phyloP scores from a whole-genome alignment of 768 basidiomycete species.

The Stropharia rugosoannulata region DNA sequence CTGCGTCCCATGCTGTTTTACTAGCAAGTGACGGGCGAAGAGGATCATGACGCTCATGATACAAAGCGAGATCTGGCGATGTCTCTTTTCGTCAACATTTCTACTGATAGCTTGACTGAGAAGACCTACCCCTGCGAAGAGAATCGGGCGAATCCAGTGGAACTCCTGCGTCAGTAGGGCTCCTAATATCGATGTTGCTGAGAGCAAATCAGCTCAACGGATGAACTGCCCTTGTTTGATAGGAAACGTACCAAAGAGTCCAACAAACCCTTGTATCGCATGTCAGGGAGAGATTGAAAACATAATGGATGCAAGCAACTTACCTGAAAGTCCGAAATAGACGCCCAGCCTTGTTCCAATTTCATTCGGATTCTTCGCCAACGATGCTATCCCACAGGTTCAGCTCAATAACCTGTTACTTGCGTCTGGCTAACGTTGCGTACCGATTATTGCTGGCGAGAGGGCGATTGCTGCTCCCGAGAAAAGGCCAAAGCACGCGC shows the following conservation, averaged over 20 bases:
- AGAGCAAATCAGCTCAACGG: neutral
- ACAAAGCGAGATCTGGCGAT: slow-evolving; percentile 14
- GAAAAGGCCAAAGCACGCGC: slow-evolving; percentile 42
- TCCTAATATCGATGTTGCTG: slow-evolving; percentile 49
- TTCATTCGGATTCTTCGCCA: slow-evolving; percentile 42
- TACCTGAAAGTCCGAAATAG: slow-evolving; percentile 42
- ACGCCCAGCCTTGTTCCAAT: slow-evolving; percentile 50
- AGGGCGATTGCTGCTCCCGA: slow-evolving; percentile 39
- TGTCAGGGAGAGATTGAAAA: neutral
- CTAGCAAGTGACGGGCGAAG: slow-evolving; percentile 18
- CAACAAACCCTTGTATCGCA: slow-evolving; percentile 19
- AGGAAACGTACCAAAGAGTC: slow-evolving; percentile 33
- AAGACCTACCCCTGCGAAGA: slow-evolving; percentile 38
- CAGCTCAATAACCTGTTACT: too few relatives aligned
- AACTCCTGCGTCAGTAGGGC: slow-evolving; percentile 44
- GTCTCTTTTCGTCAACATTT: neutral
- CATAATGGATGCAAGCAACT: neutral
- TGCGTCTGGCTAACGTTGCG: neutral
- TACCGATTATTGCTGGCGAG: slow-evolving; percentile 29
- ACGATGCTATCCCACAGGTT: slow-evolving; percentile 12
- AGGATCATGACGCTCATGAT: slow-evolving; percentile 19
- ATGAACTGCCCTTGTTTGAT: neutral
- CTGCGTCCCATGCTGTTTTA: slow-evolving; percentile 21
- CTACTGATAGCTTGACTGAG: neutral
- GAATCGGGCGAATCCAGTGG: slow-evolving; percentile 40